A percentile compares a stretch with the other conserved stretches of the same genome.
Evolutionary conservation across 441 rosid genomes (phyloP).

Genomic region (Erysimum pusillum): DNA sequence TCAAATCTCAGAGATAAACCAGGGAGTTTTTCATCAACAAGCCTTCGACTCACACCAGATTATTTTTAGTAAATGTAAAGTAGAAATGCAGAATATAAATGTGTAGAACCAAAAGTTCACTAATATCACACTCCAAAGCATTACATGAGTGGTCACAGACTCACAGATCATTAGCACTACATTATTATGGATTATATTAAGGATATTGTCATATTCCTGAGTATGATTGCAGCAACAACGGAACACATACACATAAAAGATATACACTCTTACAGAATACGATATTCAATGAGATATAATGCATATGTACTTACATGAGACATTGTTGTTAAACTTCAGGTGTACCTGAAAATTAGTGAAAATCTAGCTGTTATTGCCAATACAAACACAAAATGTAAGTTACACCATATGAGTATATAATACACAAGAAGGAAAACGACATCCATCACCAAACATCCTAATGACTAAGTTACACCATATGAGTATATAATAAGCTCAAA

Average conservation of each 20-base stretch:
- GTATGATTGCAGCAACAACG: conserved; percentile 1
- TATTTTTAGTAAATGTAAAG: background rate
- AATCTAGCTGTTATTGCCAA: conserved; percentile 19
- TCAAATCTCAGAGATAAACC: conserved; percentile 1
- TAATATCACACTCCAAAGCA: conserved; percentile 11
- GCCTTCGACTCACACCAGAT: background rate
- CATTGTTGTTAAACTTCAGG: conserved; percentile 34
- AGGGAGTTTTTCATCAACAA: background rate
- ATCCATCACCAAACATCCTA: background rate
- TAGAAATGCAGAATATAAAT: background rate
- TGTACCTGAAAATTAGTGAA: conserved; percentile 30
- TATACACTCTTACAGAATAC: conserved; percentile 1
- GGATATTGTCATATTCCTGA: background rate
- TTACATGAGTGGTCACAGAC: conserved; percentile 5
- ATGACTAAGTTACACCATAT: conserved; percentile 1
- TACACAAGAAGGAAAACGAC: background rate
- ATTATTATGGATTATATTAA: background rate
- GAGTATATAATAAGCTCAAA: conserved; percentile 9
- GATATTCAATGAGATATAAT: background rate
- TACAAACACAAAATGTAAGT: conserved; percentile 18
- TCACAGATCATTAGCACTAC: conserved; percentile 4
- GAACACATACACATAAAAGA: conserved; percentile 13
- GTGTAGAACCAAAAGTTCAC: conserved; percentile 1
- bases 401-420: too few relatives aligned
- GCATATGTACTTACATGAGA: conserved; percentile 43